Conservation (phyloP, 2,329 filamentous ascomycete species). For the Aspergillus ustus region DNA sequence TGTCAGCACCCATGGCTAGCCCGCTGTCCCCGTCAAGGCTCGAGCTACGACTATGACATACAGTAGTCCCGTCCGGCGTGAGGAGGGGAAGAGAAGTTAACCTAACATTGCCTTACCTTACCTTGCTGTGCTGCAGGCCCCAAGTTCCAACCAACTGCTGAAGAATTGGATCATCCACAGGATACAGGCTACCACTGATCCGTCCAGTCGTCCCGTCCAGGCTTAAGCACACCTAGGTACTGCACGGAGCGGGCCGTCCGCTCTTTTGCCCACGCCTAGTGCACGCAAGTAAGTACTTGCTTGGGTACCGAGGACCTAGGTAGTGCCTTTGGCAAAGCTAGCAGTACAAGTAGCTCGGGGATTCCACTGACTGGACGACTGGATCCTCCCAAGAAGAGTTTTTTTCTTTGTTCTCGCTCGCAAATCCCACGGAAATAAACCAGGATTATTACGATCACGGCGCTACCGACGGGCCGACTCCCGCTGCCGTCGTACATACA, state of each 20-base stretch:
- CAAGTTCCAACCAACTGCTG: slow-evolving; percentile 1
- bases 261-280: not conserved
- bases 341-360: too few species aligned
- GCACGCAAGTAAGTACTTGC: not conserved
- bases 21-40: not conserved
- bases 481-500: slow-evolving; percentile 32
- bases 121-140: not conserved
- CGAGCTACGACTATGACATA: slow-evolving; percentile 1
- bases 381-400: not conserved
- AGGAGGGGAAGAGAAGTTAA: not conserved
- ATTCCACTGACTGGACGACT: not conserved
- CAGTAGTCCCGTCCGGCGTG: not conserved
- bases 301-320: not conserved
- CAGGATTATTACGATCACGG: slow-evolving; percentile 12
- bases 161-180: slow-evolving; percentile 1
- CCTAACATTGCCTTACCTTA: not conserved
- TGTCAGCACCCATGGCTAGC: slow-evolving; percentile 7
- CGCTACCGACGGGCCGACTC: slow-evolving; percentile 32
- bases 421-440: not conserved
- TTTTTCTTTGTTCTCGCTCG: not conserved
- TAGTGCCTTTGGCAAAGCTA: too few species aligned
- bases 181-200: too few species aligned
- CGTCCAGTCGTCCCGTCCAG: not conserved
- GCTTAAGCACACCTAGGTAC: not conserved
- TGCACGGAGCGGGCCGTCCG: slow-evolving; percentile 15